phyloP scores from a whole-genome alignment of 2,329 filamentous ascomycete species.

The Fusarium nodosum region DNA sequence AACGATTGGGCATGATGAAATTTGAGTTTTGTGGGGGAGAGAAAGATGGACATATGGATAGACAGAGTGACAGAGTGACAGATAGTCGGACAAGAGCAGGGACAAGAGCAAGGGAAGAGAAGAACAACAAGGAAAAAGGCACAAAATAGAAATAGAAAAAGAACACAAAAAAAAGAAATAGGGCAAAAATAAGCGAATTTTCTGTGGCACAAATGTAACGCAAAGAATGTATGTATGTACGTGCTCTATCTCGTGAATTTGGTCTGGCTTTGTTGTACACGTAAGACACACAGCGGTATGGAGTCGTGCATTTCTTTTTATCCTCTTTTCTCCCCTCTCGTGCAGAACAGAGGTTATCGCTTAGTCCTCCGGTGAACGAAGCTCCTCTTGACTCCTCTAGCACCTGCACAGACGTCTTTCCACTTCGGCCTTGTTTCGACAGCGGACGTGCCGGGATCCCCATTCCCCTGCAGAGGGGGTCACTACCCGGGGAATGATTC shows the following conservation, averaged over 20 bases:
- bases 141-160: not conserved
- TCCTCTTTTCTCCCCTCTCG: conserved; percentile 25
- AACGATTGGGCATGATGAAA: conserved; percentile 38
- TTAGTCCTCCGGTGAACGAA: conserved; percentile 11
- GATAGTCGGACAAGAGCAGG: not conserved
- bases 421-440: conserved; percentile 38
- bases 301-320: conserved; percentile 22
- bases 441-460: conserved; percentile 21
- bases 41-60: not conserved
- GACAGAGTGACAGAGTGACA: not conserved
- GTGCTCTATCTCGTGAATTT: not conserved
- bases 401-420: conserved; percentile 13
- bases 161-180: conserved; percentile 9
- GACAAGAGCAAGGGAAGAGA: not conserved
- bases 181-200: conserved; percentile 11
- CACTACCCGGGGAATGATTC: conserved; percentile 16
- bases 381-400: not conserved
- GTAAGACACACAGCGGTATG: conserved; percentile 31
- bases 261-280: conserved; percentile 23
- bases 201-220: conserved; percentile 7
- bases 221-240: not conserved
- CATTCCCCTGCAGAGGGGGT: conserved; percentile 33
- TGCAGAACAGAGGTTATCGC: conserved; percentile 23
- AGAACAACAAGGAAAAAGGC: not conserved
- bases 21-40: conserved; percentile 15